These are phyloP conservation scores for Bipolaris oryzae DNA, from an alignment of 2,329 filamentous ascomycete genomes.

Conservation along the genomic window DNA sequence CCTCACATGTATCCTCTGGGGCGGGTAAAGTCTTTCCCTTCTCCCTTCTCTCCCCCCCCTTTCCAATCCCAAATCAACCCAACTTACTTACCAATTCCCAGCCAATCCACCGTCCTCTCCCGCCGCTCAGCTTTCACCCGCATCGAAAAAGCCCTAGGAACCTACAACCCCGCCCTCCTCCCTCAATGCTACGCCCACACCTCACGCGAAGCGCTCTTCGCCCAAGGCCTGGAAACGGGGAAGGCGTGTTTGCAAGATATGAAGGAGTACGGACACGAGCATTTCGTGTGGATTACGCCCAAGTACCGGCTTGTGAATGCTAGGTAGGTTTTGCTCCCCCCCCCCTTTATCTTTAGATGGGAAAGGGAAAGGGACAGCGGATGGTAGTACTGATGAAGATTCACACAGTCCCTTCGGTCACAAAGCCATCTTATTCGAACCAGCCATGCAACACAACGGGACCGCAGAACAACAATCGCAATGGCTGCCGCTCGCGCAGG, in stretches of 20 bases:
- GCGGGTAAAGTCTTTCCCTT: not conserved
- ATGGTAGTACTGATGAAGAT: not conserved
- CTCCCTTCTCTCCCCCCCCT: not conserved
- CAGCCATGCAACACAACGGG: constrained; percentile 45
- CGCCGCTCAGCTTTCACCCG: constrained; percentile 25
- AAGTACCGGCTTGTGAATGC: constrained; percentile 19
- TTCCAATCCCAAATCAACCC: too few relatives aligned
- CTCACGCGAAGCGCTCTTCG: constrained; percentile 32
- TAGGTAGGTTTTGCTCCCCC: constrained; percentile 4
- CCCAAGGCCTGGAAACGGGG: constrained; percentile 29
- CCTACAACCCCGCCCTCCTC: constrained; percentile 26
- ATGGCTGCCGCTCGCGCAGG: constrained; percentile 46
- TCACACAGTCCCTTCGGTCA: constrained; percentile 21
- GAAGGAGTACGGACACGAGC: constrained; percentile 21
- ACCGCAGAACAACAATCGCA: constrained; percentile 54
- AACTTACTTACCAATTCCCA: not conserved
- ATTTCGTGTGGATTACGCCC: constrained; percentile 27
- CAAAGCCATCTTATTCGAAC: constrained; percentile 21
- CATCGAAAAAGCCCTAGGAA: constrained; percentile 20
- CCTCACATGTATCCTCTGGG: constrained; percentile 6
- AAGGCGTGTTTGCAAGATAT: constrained; percentile 34
- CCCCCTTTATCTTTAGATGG: too few relatives aligned
- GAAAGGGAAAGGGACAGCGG: too few relatives aligned
- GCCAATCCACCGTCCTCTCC: constrained; percentile 12
- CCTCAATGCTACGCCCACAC: constrained; percentile 31